Conservation (phyloP, 345 rosid species). For the Arabidopsis suecica region DNA sequence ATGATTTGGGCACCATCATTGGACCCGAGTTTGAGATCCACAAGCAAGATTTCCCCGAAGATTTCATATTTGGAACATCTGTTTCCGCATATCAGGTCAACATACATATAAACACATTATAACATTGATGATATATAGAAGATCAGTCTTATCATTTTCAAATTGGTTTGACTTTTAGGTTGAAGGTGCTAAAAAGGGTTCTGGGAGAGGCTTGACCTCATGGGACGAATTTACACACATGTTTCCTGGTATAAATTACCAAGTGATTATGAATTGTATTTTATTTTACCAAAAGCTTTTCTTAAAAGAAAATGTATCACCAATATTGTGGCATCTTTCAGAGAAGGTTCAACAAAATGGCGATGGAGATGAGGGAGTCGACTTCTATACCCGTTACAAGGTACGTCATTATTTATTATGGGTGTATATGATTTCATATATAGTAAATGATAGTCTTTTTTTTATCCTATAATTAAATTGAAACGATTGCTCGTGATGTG, state of each 20-base stretch:
- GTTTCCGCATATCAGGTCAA: constrained; percentile 46
- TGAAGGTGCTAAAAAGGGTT: constrained; percentile 47
- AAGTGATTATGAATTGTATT: background rate
- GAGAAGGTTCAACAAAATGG: constrained; percentile 31
- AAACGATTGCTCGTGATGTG: background rate
- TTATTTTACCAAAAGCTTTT: background rate
- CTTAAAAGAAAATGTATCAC: background rate
- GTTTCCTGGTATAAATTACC: constrained; percentile 34
- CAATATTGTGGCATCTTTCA: constrained; percentile 9
- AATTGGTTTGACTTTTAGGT: constrained; percentile 32
- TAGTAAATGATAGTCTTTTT: background rate
- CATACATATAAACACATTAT: background rate
- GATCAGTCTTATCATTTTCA: background rate
- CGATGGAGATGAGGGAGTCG: constrained; percentile 36
- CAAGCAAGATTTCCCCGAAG: constrained; percentile 29
- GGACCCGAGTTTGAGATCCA: constrained; percentile 44
- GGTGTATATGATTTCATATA: background rate
- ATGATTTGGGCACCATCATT: constrained; percentile 35
- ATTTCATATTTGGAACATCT: constrained; percentile 45
- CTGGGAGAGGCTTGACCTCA: constrained; percentile 44
- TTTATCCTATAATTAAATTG: background rate
- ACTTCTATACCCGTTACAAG: constrained; percentile 45
- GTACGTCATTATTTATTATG: constrained; percentile 17
- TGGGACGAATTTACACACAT: constrained; percentile 48
- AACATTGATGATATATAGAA: background rate